Evolutionary conservation across 192 early-diverging fungal species (phyloP).

Genomic region (Coemansia reversa): DNA sequence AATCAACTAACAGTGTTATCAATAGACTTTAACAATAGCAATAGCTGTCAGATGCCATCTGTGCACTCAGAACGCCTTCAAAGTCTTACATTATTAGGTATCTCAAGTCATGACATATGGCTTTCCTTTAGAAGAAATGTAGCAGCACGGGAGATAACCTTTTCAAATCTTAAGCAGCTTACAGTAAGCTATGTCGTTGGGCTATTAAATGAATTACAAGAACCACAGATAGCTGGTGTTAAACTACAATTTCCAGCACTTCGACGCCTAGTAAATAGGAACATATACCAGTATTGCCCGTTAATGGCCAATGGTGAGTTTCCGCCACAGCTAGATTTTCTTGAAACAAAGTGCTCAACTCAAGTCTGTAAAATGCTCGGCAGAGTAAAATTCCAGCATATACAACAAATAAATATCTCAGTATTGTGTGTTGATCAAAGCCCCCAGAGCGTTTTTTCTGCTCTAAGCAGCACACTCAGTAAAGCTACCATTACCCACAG

Average conservation of each 20-base stretch:
- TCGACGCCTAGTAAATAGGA: background rate
- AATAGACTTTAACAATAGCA: too few relatives aligned
- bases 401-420: background rate
- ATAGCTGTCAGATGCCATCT: background rate
- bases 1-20: too few relatives aligned
- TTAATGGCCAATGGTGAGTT: conserved; percentile 7
- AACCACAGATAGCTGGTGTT: background rate
- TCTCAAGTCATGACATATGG: conserved; percentile 7
- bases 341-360: conserved; percentile 8
- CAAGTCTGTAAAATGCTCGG: background rate
- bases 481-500: background rate
- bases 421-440: background rate
- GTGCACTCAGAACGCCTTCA: background rate
- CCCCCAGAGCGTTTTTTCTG: background rate
- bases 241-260: conserved; percentile 3
- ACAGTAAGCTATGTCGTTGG: background rate
- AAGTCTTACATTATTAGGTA: background rate
- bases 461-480: background rate
- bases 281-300: conserved; percentile 5
- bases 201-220: background rate
- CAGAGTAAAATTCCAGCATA: background rate
- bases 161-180: conserved; percentile 11
- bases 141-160: background rate
- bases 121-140: background rate
- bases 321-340: background rate